Conservation (phyloP, 768 basidiomycete species). For the Hygrocybe coccinea region DNA sequence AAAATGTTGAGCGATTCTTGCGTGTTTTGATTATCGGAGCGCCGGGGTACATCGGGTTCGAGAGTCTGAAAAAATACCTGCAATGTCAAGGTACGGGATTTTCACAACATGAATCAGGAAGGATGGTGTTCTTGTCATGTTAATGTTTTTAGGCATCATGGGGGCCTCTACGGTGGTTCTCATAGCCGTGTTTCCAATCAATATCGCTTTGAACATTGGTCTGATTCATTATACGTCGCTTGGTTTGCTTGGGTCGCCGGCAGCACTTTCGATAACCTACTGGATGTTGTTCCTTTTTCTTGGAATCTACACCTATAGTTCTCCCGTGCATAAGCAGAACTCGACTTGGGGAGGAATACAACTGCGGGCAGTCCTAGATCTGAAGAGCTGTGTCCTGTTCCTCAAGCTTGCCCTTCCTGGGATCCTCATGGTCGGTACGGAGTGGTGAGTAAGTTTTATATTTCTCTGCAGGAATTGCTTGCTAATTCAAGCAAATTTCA, state of each 20-base stretch:
- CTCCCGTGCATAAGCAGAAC: slow-evolving; percentile 50
- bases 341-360: slow-evolving; percentile 62
- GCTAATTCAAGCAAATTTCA: neutral
- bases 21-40: slow-evolving; percentile 60
- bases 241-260: slow-evolving; percentile 60
- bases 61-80: slow-evolving; percentile 73
- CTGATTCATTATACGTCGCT: slow-evolving; percentile 63
- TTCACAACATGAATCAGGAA: neutral
- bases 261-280: slow-evolving; percentile 64
- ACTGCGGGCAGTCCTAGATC: slow-evolving; percentile 41
- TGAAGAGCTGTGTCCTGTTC: slow-evolving; percentile 50
- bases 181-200: slow-evolving; percentile 59
- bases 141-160: slow-evolving; percentile 57
- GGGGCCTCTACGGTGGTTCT: slow-evolving; percentile 62
- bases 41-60: slow-evolving; percentile 71
- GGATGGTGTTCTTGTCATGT: neutral
- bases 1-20: slow-evolving; percentile 60
- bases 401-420: slow-evolving; percentile 69
- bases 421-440: slow-evolving; percentile 74
- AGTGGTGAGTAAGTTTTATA: slow-evolving; percentile 49
- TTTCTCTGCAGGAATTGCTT: neutral
- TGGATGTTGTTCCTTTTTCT: slow-evolving; percentile 63
- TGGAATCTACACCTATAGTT: slow-evolving; percentile 44
- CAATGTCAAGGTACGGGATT: slow-evolving; percentile 63
- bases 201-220: slow-evolving; percentile 52